phyloP scores from a whole-genome alignment of 176 grass and related monocot species.

The Lolium rigidum region DNA sequence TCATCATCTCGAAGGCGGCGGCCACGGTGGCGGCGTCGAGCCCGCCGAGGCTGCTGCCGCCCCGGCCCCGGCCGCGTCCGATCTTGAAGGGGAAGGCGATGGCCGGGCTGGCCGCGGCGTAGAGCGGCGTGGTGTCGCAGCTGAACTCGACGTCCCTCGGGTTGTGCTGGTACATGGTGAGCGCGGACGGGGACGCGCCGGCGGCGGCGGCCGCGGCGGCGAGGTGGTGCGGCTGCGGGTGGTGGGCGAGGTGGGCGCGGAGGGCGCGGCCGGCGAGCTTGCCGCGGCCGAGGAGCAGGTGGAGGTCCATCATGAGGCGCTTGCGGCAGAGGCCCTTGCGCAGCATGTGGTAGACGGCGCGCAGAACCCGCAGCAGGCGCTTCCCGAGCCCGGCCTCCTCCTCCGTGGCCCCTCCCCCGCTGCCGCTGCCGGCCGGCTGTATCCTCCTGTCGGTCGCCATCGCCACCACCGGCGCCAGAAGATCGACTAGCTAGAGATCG shows the following conservation, averaged over 20 bases:
- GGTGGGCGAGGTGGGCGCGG: conserved; percentile 52
- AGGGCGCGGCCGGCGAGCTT: conserved; percentile 71
- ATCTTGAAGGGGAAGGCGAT: conserved; percentile 43
- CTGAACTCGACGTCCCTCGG: conserved; percentile 86
- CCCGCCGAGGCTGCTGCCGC: neutral
- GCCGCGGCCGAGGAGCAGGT: conserved; percentile 73
- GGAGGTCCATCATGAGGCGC: conserved; percentile 80
- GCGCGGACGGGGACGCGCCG: conserved; percentile 9
- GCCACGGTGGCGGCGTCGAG: conserved; percentile 57
- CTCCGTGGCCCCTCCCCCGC: neutral
- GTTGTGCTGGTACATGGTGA: conserved; percentile 42
- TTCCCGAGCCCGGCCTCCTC: conserved; percentile 42
- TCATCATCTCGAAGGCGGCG: conserved; percentile 71
- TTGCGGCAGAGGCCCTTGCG: conserved; percentile 71
- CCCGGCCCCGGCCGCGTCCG: conserved; percentile 19
- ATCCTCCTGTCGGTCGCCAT: conserved; percentile 12
- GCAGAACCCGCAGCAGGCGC: conserved; percentile 59
- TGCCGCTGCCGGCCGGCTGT: conserved; percentile 16
- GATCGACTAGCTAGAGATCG: neutral
- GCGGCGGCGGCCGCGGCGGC: neutral
- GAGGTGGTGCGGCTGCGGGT: conserved; percentile 8
- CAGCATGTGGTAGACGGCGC: conserved; percentile 81
- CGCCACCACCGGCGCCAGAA: conserved; percentile 12
- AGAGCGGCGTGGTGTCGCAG: conserved; percentile 76
- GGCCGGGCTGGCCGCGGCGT: neutral